Conservation (phyloP, 345 rosid species). For the Lepidium africanum region DNA sequence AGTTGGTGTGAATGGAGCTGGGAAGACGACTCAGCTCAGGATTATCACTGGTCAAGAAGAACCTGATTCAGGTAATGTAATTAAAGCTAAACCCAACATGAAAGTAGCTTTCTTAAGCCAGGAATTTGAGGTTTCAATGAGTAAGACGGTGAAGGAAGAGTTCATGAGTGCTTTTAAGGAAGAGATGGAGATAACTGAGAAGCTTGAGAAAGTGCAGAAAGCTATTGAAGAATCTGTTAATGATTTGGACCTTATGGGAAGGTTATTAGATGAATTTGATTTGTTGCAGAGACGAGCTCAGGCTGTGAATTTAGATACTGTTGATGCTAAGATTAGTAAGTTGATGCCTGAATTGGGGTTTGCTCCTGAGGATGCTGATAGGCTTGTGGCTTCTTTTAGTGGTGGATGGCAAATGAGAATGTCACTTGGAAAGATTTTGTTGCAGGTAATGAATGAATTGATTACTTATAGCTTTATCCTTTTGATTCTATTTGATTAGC, state of each 20-base stretch:
- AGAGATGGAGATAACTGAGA: conserved; percentile 70
- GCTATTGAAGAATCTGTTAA: conserved; percentile 72
- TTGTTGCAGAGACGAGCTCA: conserved; percentile 79
- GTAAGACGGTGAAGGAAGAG: conserved; percentile 89
- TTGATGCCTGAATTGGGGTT: conserved; percentile 94
- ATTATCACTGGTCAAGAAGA: conserved; percentile 82
- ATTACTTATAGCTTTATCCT: not conserved
- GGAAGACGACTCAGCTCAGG: conserved; percentile 91
- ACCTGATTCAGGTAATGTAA: conserved; percentile 82
- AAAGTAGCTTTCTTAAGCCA: conserved; percentile 77
- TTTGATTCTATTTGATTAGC: not conserved
- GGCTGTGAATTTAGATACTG: conserved; percentile 54
- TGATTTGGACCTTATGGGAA: conserved; percentile 92
- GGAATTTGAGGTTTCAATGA: conserved; percentile 86
- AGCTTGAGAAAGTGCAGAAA: conserved; percentile 76
- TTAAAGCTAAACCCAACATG: conserved; percentile 68
- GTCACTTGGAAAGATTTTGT: conserved; percentile 91
- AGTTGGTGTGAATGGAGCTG: conserved; percentile 93
- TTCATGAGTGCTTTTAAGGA: conserved; percentile 77
- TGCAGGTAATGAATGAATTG: conserved; percentile 53
- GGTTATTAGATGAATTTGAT: conserved; percentile 91
- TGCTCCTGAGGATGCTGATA: conserved; percentile 67
- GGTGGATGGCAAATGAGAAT: conserved; percentile 99
- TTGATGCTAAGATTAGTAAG: conserved; percentile 84
- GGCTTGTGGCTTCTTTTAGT: conserved; percentile 91